phyloP scores from a whole-genome alignment of 768 basidiomycete genomes.

The Boletus sp. region DNA sequence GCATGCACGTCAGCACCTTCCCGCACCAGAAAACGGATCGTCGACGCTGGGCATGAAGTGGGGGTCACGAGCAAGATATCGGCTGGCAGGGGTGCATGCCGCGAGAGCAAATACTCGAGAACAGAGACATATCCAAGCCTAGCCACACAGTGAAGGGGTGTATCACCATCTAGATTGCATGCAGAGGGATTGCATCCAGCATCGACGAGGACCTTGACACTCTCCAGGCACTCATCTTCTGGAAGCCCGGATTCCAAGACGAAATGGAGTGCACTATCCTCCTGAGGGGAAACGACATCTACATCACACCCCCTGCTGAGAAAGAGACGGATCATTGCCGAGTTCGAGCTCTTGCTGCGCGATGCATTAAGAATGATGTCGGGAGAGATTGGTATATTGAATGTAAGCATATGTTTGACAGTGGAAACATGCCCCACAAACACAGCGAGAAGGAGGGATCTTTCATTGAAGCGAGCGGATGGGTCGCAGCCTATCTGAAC shows the following conservation, averaged over 20 bases:
- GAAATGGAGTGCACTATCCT: slow-evolving; percentile 1
- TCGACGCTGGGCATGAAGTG: neutral
- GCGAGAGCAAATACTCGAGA: neutral
- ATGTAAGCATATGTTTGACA: neutral
- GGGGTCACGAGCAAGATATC: neutral
- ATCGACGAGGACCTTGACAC: no score
- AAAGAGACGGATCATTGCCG: neutral
- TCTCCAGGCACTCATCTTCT: neutral
- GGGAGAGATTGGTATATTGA: neutral
- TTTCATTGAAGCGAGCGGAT: neutral
- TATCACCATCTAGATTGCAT: no score
- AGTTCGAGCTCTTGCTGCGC: neutral
- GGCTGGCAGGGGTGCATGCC: neutral
- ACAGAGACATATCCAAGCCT: no score
- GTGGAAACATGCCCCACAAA: neutral
- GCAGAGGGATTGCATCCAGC: no score
- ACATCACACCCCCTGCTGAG: neutral
- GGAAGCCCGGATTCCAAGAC: neutral
- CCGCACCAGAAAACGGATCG: neutral
- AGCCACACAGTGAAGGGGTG: no score
- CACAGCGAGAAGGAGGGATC: neutral
- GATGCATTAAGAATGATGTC: slow-evolving; percentile 2
- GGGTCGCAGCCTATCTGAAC: neutral
- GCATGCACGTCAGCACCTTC: no score
- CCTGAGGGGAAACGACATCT: neutral